Percentiles rank a stretch among this genome's conserved stretches.
Conservation (phyloP, 1,284 basidiomycete genomes). For the Earliella scabrosa region DNA sequence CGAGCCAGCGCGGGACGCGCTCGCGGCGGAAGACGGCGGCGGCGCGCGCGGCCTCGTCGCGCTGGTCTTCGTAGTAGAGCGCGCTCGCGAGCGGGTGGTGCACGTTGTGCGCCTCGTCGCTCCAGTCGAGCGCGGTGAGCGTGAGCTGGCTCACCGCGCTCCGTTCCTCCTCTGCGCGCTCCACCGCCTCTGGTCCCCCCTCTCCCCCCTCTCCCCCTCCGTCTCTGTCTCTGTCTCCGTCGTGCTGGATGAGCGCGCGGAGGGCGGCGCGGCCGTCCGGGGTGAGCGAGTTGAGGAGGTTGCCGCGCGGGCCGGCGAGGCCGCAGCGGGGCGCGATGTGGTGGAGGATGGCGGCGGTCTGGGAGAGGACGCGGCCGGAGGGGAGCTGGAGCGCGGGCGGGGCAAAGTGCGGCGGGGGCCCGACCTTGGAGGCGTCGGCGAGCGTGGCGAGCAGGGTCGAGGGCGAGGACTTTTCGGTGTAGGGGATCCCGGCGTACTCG, state of each 20-base stretch:
- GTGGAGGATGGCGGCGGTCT: constrained; percentile 47
- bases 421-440: constrained; percentile 22
- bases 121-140: constrained; percentile 46
- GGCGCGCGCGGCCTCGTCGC: constrained; percentile 31
- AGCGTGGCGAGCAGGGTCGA: constrained; percentile 24
- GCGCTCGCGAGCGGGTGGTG: constrained; percentile 43
- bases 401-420: constrained; percentile 40
- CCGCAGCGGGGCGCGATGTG: constrained; percentile 46
- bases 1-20: constrained; percentile 53
- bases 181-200: constrained; percentile 24
- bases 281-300: constrained; percentile 23
- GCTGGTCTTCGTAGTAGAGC: constrained; percentile 56
- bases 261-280: constrained; percentile 20
- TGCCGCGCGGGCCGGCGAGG: constrained; percentile 35
- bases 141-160: constrained; percentile 44
- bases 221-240: constrained; percentile 15
- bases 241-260: constrained; percentile 2
- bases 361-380: constrained; percentile 38
- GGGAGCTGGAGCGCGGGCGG: constrained; percentile 42
- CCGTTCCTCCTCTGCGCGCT: constrained; percentile 31
- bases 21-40: constrained; percentile 43
- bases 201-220: constrained; percentile 8
- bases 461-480: constrained; percentile 37
- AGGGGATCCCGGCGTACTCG: constrained; percentile 43
- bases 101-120: constrained; percentile 43